Percentiles rank a stretch among this genome's conserved stretches.
Conservation (phyloP, 148 eudicot species). For the Vaccinium myrtillus region DNA sequence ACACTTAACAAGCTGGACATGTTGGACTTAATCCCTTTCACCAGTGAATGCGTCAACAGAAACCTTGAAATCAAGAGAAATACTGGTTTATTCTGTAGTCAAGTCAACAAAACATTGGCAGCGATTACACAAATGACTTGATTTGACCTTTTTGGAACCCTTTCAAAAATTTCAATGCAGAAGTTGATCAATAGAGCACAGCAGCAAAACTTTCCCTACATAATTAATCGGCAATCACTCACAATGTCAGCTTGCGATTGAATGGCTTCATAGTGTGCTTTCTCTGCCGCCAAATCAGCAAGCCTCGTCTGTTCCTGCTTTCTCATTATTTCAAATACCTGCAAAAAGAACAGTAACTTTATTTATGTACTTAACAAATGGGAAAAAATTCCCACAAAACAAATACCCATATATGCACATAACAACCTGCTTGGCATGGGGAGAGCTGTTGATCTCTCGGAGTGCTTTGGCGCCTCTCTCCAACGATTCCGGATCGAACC, state of each 20-base stretch:
- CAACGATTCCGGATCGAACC: conserved; percentile 70
- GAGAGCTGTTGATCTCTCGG: conserved; percentile 66
- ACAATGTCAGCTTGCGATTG: conserved; percentile 66
- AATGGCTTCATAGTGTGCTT: conserved; percentile 48
- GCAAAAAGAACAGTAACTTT: neutral
- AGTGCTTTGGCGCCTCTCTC: conserved; percentile 84
- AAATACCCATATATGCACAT: neutral
- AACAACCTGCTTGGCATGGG: conserved; percentile 56
- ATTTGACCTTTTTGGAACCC: neutral
- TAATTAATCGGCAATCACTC: conserved; percentile 21
- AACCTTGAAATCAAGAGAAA: neutral
- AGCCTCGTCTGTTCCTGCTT: conserved; percentile 80
- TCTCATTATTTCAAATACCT: conserved; percentile 83
- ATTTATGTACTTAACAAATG: neutral
- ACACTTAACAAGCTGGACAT: neutral
- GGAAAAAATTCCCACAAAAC: neutral
- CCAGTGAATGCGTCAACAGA: neutral
- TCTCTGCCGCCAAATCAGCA: conserved; percentile 73
- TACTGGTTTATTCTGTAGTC: neutral
- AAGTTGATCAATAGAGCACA: neutral
- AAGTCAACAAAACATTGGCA: neutral
- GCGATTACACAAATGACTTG: neutral
- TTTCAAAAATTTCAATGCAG: neutral
- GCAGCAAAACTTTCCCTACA: neutral
- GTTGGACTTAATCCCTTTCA: neutral